Conservation (phyloP, 1,284 basidiomycete species). For the Porphyrellus sp. region DNA sequence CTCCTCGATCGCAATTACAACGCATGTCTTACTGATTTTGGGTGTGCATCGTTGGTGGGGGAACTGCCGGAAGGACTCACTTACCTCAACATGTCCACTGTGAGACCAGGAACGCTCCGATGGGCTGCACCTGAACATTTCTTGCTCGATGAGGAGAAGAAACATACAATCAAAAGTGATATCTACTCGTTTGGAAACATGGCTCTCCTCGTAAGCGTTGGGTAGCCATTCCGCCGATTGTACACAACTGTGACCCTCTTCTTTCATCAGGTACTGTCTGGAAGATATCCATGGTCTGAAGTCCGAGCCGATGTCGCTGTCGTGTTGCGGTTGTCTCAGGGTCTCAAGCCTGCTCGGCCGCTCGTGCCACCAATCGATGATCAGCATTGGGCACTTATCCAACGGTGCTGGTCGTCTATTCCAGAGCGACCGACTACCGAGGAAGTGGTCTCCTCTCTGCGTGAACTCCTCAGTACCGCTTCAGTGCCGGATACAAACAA, state of each 20-base stretch:
- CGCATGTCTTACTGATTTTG: not conserved
- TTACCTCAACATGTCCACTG: not conserved
- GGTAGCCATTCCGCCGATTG: not conserved
- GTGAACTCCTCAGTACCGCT: slow-evolving; percentile 23
- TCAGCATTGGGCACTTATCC: slow-evolving; percentile 11
- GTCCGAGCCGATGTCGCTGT: not conserved
- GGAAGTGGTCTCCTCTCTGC: not conserved
- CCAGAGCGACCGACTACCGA: slow-evolving; percentile 3
- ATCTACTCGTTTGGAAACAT: not conserved
- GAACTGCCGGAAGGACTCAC: not conserved
- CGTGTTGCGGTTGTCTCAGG: slow-evolving; percentile 3
- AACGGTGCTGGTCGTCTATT: slow-evolving; percentile 11
- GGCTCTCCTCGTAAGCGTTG: not conserved
- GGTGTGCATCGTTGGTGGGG: not conserved
- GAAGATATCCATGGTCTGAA: not conserved
- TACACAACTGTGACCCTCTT: not conserved
- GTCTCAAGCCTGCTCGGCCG: slow-evolving; percentile 9
- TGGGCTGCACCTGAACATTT: not conserved
- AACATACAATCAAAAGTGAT: not conserved
- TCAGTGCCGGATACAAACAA: slow-evolving; percentile 46
- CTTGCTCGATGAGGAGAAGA: not conserved
- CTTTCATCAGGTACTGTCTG: not conserved
- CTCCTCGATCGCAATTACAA: not conserved
- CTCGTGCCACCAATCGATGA: slow-evolving; percentile 5
- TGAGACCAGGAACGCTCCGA: not conserved